Conservation (phyloP, 768 basidiomycete species). For the Trametes gibbosa region DNA sequence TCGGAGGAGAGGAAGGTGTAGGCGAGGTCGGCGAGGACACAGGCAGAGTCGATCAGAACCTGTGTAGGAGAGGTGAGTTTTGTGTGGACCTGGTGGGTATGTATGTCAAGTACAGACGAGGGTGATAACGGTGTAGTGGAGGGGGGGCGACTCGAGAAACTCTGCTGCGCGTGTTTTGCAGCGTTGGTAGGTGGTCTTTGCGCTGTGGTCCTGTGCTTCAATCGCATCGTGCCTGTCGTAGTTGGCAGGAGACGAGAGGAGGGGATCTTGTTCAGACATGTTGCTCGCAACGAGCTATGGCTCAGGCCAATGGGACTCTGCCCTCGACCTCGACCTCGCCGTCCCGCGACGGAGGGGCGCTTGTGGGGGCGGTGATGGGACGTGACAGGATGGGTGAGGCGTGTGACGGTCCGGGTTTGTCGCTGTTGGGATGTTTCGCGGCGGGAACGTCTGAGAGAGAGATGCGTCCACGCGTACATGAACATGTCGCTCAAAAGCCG, state of each 20-base stretch:
- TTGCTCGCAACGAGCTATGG: neutral
- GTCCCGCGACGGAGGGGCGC: neutral
- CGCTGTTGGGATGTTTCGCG: conserved; percentile 13
- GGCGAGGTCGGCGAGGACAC: conserved; percentile 70
- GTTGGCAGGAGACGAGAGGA: conserved; percentile 18
- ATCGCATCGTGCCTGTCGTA: neutral
- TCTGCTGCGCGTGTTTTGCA: conserved; percentile 35
- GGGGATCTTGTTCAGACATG: conserved; percentile 31
- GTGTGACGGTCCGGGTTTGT: conserved; percentile 13
- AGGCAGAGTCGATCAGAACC: conserved; percentile 63
- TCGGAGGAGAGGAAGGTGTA: conserved; percentile 60
- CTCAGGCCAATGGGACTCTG: neutral
- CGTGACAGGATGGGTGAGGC: conserved; percentile 10
- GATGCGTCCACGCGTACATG: conserved; percentile 60
- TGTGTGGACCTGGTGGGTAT: conserved; percentile 12
- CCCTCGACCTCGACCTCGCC: neutral
- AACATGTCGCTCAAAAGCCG: conserved; percentile 30
- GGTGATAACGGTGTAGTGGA: conserved; percentile 57
- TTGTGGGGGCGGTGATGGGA: neutral
- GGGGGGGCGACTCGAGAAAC: conserved; percentile 48
- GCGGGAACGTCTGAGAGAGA: conserved; percentile 40
- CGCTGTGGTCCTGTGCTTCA: conserved; percentile 4
- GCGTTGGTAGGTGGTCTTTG: conserved; percentile 11
- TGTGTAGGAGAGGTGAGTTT: conserved; percentile 18
- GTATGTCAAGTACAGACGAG: conserved; percentile 44